Percentiles rank a stretch among this genome's conserved stretches.
Evolutionary conservation across 1,139 yeast species (phyloP).

Genomic region (Saccharomyces hybrid): DNA sequence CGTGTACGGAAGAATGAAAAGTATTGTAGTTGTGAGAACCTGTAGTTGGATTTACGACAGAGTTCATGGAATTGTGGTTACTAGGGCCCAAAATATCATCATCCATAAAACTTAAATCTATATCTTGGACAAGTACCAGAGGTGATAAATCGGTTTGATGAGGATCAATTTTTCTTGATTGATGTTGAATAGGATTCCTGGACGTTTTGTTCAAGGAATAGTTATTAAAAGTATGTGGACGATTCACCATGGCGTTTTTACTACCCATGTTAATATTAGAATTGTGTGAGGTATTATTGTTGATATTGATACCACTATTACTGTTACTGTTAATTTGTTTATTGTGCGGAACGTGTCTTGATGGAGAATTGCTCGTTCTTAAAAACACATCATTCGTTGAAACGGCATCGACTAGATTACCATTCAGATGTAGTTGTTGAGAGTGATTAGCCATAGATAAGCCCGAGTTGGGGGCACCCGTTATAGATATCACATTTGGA

Average conservation of each 20-base stretch:
- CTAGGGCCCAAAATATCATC: conserved; percentile 14
- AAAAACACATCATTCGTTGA: conserved; percentile 86
- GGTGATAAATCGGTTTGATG: conserved; percentile 1
- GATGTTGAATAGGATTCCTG: conserved; percentile 2
- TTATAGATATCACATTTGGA: background rate
- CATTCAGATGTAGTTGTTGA: conserved; percentile 24
- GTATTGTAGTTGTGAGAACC: background rate
- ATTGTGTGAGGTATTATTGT: background rate
- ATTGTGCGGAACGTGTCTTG: background rate
- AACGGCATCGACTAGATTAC: conserved; percentile 54
- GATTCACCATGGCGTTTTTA: background rate
- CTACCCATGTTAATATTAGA: background rate
- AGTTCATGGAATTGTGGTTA: background rate
- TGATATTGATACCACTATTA: background rate
- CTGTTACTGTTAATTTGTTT: background rate
- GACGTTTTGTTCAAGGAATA: conserved; percentile 3
- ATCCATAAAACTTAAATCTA: conserved; percentile 27
- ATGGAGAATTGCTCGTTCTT: conserved; percentile 5
- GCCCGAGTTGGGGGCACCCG: background rate
- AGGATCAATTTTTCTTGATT: conserved; percentile 2
- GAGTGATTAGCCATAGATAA: conserved; percentile 7
- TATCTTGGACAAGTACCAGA: conserved; percentile 3
- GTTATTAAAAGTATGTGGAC: conserved; percentile 2
- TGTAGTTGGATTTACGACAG: background rate
- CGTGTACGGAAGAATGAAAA: background rate